phyloP scores from a whole-genome alignment of 2,329 filamentous ascomycete genomes.

The Diaporthe sp. region DNA sequence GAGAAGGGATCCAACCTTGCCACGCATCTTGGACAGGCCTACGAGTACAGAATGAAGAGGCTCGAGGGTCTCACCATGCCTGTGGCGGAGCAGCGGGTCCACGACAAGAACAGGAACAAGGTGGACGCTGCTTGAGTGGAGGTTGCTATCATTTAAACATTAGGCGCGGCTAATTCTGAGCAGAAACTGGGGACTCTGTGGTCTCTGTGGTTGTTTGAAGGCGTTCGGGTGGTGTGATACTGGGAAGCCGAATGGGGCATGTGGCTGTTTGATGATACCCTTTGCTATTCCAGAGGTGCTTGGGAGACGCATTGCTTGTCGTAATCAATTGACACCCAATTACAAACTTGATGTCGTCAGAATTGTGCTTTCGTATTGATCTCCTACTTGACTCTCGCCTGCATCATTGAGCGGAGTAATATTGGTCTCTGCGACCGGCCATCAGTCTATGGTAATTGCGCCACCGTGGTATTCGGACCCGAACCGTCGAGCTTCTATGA shows the following conservation, averaged over 20 bases:
- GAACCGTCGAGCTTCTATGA: not conserved
- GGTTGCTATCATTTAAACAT: conserved; percentile 4
- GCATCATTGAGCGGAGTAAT: conserved; percentile 28
- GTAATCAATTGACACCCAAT: not conserved
- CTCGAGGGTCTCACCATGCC: conserved; percentile 36
- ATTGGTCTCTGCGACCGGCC: conserved; percentile 20
- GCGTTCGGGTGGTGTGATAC: not conserved
- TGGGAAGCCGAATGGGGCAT: not conserved
- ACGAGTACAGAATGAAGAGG: conserved; percentile 42
- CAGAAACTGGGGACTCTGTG: not conserved
- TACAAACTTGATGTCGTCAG: not conserved
- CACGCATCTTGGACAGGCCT: conserved; percentile 43
- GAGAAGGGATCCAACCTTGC: conserved; percentile 41
- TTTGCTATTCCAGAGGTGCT: conserved; percentile 27
- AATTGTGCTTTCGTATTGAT: not conserved
- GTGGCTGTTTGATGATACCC: conserved; percentile 35
- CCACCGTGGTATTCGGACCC: not conserved
- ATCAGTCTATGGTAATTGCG: conserved; percentile 25
- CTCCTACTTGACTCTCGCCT: not conserved
- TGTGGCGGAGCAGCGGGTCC: conserved; percentile 6
- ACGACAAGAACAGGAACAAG: conserved; percentile 24
- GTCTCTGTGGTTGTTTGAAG: not conserved
- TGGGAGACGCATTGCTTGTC: not conserved
- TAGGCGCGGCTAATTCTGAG: not conserved
- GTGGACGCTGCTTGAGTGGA: conserved; percentile 3